Evolutionary conservation across 805 yeast genomes (phyloP).

Genomic region (Monosporozyma yasuniensis): DNA sequence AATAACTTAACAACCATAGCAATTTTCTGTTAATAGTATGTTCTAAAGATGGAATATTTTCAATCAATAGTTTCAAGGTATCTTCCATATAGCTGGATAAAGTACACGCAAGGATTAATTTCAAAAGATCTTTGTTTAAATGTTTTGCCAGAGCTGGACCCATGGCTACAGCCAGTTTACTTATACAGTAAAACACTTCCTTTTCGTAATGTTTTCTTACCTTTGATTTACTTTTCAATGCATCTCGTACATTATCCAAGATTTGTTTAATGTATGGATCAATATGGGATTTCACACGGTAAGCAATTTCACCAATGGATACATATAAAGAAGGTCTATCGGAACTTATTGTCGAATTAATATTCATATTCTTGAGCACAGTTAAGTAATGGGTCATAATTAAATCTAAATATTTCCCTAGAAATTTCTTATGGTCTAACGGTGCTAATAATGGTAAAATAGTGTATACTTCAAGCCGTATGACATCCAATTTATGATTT

Average conservation of each 20-base stretch:
- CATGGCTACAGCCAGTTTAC: conserved; percentile 77
- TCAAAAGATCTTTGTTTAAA: conserved; percentile 70
- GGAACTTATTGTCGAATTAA: conserved; percentile 17
- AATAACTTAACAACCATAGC: conserved; percentile 60
- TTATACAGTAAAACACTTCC: conserved; percentile 81
- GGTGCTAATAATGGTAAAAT: conserved; percentile 77
- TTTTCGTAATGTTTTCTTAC: conserved; percentile 68
- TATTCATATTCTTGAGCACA: conserved; percentile 60
- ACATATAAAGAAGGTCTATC: conserved; percentile 71
- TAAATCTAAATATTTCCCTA: conserved; percentile 70
- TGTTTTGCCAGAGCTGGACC: conserved; percentile 92
- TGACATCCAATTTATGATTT: conserved; percentile 65
- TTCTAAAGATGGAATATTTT: conserved; percentile 71
- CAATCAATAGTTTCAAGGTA: conserved; percentile 57
- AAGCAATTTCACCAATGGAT: conserved; percentile 78
- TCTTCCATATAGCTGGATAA: conserved; percentile 76
- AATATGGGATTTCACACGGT: conserved; percentile 68
- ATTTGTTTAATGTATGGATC: conserved; percentile 83
- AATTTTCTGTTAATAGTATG: conserved; percentile 62
- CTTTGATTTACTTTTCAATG: conserved; percentile 44
- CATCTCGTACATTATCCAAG: conserved; percentile 75
- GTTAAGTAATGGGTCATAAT: conserved; percentile 68
- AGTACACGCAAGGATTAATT: conserved; percentile 72
- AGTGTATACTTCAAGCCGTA: conserved; percentile 76
- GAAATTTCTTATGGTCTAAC: conserved; percentile 66